Evolutionary conservation across 2,329 filamentous ascomycete species (phyloP).

Genomic region (Septoria linicola): DNA sequence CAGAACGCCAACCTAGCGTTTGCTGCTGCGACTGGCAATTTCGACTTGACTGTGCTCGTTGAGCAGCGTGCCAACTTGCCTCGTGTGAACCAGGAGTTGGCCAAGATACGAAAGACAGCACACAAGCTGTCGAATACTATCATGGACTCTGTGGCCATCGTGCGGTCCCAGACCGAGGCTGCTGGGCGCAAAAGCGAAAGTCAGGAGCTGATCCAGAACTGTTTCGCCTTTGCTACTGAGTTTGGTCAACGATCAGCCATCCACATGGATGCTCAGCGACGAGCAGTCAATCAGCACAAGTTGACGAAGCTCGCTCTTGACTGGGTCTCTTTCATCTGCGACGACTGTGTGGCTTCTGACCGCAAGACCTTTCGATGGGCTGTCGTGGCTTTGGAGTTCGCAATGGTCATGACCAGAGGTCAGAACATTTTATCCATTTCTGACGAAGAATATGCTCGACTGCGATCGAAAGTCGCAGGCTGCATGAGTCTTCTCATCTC

Average conservation of each 20-base stretch:
- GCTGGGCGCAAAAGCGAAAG: conserved; percentile 66
- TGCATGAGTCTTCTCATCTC: conserved; percentile 98
- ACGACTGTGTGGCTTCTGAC: conserved; percentile 92
- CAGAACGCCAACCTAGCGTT: conserved; percentile 77
- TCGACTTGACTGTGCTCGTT: conserved; percentile 83
- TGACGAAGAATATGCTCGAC: conserved; percentile 78
- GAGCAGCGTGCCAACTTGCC: conserved; percentile 91
- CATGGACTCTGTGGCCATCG: conserved; percentile 96
- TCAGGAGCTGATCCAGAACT: conserved; percentile 94
- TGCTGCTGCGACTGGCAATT: conserved; percentile 74
- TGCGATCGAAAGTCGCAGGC: conserved; percentile 86
- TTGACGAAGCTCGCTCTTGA: conserved; percentile 89
- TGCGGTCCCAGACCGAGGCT: conserved; percentile 73
- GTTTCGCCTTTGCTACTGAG: conserved; percentile 97
- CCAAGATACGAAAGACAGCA: conserved; percentile 91
- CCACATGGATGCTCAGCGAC: conserved; percentile 92
- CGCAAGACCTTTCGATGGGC: conserved; percentile 97
- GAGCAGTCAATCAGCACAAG: conserved; percentile 96
- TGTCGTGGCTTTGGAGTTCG: conserved; percentile 90
- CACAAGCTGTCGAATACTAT: conserved; percentile 97
- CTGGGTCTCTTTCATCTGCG: conserved; percentile 97
- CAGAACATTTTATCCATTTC: conserved; percentile 89
- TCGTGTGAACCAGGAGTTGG: conserved; percentile 85
- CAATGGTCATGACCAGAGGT: conserved; percentile 94
- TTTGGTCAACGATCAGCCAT: conserved; percentile 92